Conservation (phyloP, 345 rosid species). For the Salix arbutifolia region DNA sequence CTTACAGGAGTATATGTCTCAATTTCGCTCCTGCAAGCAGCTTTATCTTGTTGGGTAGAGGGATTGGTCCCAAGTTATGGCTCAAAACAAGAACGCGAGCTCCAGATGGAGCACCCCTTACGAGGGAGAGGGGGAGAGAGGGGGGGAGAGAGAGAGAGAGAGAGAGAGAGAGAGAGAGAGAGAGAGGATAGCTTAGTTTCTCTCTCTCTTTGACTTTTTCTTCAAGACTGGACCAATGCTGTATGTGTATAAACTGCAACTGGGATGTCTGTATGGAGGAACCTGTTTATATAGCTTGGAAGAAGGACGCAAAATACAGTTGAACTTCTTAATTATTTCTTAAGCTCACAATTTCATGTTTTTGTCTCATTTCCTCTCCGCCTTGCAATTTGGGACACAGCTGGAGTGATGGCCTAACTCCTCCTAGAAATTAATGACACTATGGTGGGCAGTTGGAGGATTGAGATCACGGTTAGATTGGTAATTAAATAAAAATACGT, state of each 20-base stretch:
- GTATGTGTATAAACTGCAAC: not conserved
- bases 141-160: not conserved
- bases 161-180: no score
- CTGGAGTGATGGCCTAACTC: not conserved
- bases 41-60: not conserved
- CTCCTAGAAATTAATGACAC: not conserved
- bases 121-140: not conserved
- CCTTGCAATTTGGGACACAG: not conserved
- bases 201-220: not conserved
- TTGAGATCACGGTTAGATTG: not conserved
- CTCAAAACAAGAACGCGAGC: not conserved
- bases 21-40: not conserved
- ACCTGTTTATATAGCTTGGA: conserved; percentile 9
- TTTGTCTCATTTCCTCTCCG: not conserved
- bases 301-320: not conserved
- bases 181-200: not conserved
- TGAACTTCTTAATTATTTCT: not conserved
- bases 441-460: conserved; percentile 10
- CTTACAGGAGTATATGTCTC: not conserved
- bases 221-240: not conserved
- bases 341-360: not conserved
- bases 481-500: not conserved
- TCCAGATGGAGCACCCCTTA: not conserved
- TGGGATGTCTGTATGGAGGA: not conserved
- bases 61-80: not conserved